phyloP scores from a whole-genome alignment of 257 asterid genomes.

The Gardenia jasminoides region DNA sequence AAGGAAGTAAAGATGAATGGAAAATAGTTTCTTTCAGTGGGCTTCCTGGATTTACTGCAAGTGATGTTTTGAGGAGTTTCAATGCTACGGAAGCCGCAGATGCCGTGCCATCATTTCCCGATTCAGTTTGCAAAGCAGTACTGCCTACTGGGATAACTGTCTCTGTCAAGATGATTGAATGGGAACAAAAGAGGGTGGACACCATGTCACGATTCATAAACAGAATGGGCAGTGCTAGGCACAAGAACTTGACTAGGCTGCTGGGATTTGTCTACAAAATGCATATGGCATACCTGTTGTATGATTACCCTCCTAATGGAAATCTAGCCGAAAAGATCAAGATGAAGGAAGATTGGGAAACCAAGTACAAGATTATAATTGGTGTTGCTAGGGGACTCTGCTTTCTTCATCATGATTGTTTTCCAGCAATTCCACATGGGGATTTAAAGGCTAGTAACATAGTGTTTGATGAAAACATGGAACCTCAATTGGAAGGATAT shows the following conservation, averaged over 20 bases:
- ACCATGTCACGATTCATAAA: slow-evolving; percentile 35
- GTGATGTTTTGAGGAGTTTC: slow-evolving; percentile 78
- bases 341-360: slow-evolving; percentile 58
- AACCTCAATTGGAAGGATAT: slow-evolving; percentile 74
- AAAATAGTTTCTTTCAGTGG: slow-evolving; percentile 66
- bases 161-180: slow-evolving; percentile 71
- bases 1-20: slow-evolving; percentile 56
- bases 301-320: slow-evolving; percentile 73
- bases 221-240: slow-evolving; percentile 73
- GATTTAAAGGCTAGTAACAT: slow-evolving; percentile 60
- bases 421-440: slow-evolving; percentile 85
- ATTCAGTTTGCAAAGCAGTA: slow-evolving; percentile 61
- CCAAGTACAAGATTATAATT: slow-evolving; percentile 50
- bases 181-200: slow-evolving; percentile 50
- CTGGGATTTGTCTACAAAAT: slow-evolving; percentile 72
- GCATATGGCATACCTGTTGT: slow-evolving; percentile 64
- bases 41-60: slow-evolving; percentile 72
- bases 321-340: slow-evolving; percentile 58
- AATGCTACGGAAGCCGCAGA: slow-evolving; percentile 36
- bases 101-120: slow-evolving; percentile 27
- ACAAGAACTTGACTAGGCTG: slow-evolving; percentile 68
- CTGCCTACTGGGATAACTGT: slow-evolving; percentile 83
- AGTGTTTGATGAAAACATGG: slow-evolving; percentile 82
- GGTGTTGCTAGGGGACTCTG: slow-evolving; percentile 73
- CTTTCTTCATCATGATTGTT: slow-evolving; percentile 79